These are phyloP conservation scores for Coffea eugenioides DNA, from an alignment of 257 asterid genomes.

Conservation along the genomic window DNA sequence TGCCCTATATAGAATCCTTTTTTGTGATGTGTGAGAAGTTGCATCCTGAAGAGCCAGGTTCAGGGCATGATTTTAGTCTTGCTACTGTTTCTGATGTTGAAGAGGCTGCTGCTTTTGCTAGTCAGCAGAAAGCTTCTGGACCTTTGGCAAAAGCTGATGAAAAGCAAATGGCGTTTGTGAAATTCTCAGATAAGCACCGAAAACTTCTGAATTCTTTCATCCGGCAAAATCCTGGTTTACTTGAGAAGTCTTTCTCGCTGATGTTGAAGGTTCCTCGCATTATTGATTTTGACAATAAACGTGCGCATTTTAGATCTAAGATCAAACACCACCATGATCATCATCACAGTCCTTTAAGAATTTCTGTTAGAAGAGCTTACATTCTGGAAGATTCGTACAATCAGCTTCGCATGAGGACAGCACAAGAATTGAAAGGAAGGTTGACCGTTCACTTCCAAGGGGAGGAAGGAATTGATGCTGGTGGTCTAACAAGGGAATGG, in stretches of 20 bases:
- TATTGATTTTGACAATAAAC: conserved; percentile 90
- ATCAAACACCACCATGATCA: conserved; percentile 94
- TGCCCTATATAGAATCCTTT: conserved; percentile 92
- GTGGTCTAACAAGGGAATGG: conserved; percentile 99
- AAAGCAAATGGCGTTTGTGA: conserved; percentile 73
- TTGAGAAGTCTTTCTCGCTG: conserved; percentile 88
- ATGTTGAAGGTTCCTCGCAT: conserved; percentile 96
- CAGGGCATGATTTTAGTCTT: conserved; percentile 50
- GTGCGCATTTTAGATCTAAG: conserved; percentile 89
- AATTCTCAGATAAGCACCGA: conserved; percentile 82
- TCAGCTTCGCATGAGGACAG: conserved; percentile 91
- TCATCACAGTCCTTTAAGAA: conserved; percentile 85
- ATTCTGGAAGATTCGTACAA: conserved; percentile 95
- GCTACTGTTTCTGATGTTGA: conserved; percentile 65
- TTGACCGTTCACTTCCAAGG: conserved; percentile 95
- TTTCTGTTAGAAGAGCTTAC: conserved; percentile 94
- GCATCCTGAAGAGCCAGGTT: conserved; percentile 62
- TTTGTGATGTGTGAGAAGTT: conserved; percentile 91
- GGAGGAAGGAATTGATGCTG: conserved; percentile 99
- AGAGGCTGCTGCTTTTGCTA: conserved; percentile 59
- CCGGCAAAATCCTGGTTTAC: conserved; percentile 91
- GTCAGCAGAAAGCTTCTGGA: conserved; percentile 52
- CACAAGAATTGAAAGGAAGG: conserved; percentile 89
- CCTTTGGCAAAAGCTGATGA: conserved; percentile 60
- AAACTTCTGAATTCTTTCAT: conserved; percentile 88